Base-by-base conservation (phyloP, 1,284 basidiomycete species). In the Blastosporella zonata region DNA sequence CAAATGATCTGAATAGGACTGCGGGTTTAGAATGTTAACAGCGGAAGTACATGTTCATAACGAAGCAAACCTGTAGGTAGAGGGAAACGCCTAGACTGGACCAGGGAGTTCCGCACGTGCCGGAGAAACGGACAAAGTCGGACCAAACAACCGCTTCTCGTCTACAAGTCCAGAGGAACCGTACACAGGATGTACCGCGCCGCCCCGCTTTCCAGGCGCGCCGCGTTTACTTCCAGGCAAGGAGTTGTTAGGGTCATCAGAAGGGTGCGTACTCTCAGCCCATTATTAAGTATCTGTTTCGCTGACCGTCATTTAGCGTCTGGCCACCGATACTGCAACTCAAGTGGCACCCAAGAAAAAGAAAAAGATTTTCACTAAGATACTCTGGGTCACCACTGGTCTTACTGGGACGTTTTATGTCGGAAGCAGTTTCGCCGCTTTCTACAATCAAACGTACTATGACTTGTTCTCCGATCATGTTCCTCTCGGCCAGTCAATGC, bases 401-500 rank as follows among this genome's bases (percentile, higher is more conserved):
- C 57, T 70, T 6, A 78, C 79, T n/a, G 77, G 80, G 36, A 79
- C 83, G n/a, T 90, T 91, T 71, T 93, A 93, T 70, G 72, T 84
- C 55, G 84, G 83, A 50, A 88, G 87, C 67, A 75, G 84, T 17
- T 88, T 90, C 62, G 71, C 81, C 53, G 80, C 89, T 18, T 85
- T 86, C 73, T 77, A 84, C 60, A 83, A 79, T 63, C 82, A 83
- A 56, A 66, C 73, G 4, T 91, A 90, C 72, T 82, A 86, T 64
- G 84, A 92, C 60, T 77, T 93, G 62, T 94, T 94, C 73, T 75
- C 82, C 53, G 84, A 89, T 60, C 74, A 81, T 52, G 83, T 93
- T 41, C 93, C 92, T 2, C 70, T 86, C 23, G 94, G 86, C 36
- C 79, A 88, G 58, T 62, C 75, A 18, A 76, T 96, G 63, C 75